A percentile compares a stretch with the other conserved stretches of the same genome.
Conservation (phyloP, 768 basidiomycete species). For the Coprinopsis sp. region DNA sequence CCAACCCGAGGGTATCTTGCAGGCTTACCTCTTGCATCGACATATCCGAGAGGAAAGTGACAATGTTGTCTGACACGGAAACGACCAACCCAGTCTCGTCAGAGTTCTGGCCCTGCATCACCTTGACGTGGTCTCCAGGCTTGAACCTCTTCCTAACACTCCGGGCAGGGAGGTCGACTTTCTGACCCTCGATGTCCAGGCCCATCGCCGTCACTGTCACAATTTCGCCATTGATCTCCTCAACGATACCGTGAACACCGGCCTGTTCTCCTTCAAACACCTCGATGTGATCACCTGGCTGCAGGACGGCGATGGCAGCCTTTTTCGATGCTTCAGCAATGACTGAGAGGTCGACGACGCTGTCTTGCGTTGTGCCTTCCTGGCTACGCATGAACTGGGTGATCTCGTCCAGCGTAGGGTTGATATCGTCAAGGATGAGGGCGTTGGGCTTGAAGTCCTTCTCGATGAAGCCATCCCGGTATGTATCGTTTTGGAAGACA, state of each 20-base stretch:
- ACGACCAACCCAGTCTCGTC: constrained; percentile 97
- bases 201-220: constrained; percentile 79
- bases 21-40: constrained; percentile 80
- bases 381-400: constrained; percentile 79
- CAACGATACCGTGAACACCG: constrained; percentile 89
- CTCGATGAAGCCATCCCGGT: constrained; percentile 91
- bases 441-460: constrained; percentile 88
- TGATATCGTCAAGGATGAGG: constrained; percentile 80
- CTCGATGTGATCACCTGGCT: constrained; percentile 96
- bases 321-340: constrained; percentile 92
- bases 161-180: constrained; percentile 79
- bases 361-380: constrained; percentile 61
- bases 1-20: neutral
- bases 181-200: constrained; percentile 81
- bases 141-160: constrained; percentile 95
- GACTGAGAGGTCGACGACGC: constrained; percentile 78
- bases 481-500: constrained; percentile 91
- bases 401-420: constrained; percentile 95
- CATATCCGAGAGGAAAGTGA: constrained; percentile 97
- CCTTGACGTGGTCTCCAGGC: constrained; percentile 97
- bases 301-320: constrained; percentile 88
- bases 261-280: constrained; percentile 96
- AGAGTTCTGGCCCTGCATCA: constrained; percentile 90
- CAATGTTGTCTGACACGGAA: constrained; percentile 82
- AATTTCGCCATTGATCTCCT: constrained; percentile 82